These are phyloP conservation scores for Miscanthus sacchariflorus DNA, from an alignment of 202 grass and related monocot species.

Conservation along the genomic window DNA sequence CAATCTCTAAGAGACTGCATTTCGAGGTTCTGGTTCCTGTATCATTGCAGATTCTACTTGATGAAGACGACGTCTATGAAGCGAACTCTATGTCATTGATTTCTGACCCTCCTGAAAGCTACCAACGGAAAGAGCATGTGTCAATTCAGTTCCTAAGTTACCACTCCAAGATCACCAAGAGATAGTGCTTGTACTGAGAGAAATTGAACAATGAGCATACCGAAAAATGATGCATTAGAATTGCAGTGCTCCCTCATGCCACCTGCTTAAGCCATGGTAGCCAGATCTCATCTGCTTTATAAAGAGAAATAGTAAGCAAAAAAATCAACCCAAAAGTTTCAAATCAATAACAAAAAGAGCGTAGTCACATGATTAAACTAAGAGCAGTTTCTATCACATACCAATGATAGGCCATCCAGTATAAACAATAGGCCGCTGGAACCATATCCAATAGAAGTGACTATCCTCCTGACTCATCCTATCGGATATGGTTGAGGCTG, in stretches of 20 bases:
- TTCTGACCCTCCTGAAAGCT: slow-evolving; percentile 18
- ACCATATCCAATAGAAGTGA: slow-evolving; percentile 22
- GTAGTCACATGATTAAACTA: not conserved
- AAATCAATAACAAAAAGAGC: not conserved
- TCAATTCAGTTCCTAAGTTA: not conserved
- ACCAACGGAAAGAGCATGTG: not conserved
- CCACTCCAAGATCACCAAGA: not conserved
- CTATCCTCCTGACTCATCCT: slow-evolving; percentile 19
- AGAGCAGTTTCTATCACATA: not conserved
- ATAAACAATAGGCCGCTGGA: too few species aligned
- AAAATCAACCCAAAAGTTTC: slow-evolving; percentile 5
- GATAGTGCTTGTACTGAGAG: not conserved
- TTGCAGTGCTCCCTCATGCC: not conserved
- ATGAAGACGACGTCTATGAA: slow-evolving; percentile 32
- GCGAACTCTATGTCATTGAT: not conserved
- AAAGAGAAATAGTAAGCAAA: not conserved
- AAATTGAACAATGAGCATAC: slow-evolving; percentile 1
- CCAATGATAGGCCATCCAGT: too few species aligned
- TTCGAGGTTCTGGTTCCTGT: not conserved
- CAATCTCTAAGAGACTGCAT: not conserved
- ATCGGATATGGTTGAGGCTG: slow-evolving; percentile 88
- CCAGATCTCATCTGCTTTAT: slow-evolving; percentile 25
- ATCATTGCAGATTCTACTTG: not conserved
- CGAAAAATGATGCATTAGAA: slow-evolving; percentile 6
- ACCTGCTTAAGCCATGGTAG: slow-evolving; percentile 29